These are phyloP conservation scores for Echeveria elegans DNA, from an alignment of 164 flowering plant species.

Conservation along the genomic window DNA sequence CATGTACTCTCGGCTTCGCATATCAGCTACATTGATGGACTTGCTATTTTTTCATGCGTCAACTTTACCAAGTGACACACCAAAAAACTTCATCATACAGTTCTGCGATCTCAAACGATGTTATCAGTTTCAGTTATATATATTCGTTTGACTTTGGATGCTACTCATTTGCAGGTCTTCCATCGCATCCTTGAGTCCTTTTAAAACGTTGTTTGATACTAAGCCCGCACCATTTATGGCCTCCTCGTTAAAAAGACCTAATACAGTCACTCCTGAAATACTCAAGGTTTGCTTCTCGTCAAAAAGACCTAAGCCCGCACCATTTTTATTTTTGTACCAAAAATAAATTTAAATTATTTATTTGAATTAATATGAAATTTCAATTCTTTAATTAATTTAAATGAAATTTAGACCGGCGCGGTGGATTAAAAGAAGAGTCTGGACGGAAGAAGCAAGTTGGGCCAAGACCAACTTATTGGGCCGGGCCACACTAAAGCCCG, in stretches of 20 bases:
- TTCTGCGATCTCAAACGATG: no score
- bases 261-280: constrained; percentile 26
- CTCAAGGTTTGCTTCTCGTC: constrained; percentile 64
- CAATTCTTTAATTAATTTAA: neutral
- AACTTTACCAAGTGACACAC: constrained; percentile 26
- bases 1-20: constrained; percentile 34
- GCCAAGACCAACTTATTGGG: no score
- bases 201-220: constrained; percentile 12
- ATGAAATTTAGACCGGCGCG: neutral
- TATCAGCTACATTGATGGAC: constrained; percentile 26
- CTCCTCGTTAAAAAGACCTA: constrained; percentile 56
- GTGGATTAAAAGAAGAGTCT: no score
- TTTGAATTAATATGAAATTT: no score
- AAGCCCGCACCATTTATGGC: constrained; percentile 59
- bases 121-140: neutral
- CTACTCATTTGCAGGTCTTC: constrained; percentile 21
- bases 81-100: neutral
- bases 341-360: no score
- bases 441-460: no score
- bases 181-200: constrained; percentile 21
- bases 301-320: no score
- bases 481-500: no score
- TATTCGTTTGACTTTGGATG: neutral
- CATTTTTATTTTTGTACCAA: no score
- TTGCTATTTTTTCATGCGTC: constrained; percentile 20